Evolutionary conservation across 805 yeast genomes (phyloP).

Genomic region (Metschnikowia noctiluminum): DNA sequence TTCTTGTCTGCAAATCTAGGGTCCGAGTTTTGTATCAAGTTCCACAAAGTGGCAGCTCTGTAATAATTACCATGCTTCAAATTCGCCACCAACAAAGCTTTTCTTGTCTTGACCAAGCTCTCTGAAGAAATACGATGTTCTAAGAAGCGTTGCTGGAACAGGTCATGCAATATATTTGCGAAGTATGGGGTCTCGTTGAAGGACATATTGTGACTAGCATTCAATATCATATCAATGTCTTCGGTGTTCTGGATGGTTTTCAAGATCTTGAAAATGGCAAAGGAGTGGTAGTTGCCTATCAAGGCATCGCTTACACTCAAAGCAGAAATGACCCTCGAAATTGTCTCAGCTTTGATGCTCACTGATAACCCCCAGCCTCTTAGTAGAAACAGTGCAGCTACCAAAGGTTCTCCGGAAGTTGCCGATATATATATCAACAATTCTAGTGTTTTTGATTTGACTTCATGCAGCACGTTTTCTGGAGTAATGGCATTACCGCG

Average conservation of each 20-base stretch:
- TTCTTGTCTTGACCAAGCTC: not conserved
- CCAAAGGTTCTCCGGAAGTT: conserved; percentile 11
- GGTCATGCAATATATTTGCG: conserved; percentile 18
- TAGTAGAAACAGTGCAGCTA: conserved; percentile 12
- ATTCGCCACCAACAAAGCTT: conserved; percentile 13
- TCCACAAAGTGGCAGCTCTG: conserved; percentile 21
- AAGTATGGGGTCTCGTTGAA: conserved; percentile 14
- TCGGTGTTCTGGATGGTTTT: not conserved
- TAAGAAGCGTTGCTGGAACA: not conserved
- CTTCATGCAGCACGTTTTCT: not conserved
- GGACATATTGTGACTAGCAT: conserved; percentile 12
- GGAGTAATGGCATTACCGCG: not conserved
- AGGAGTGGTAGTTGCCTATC: conserved; percentile 12
- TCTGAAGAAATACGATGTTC: not conserved
- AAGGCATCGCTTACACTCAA: conserved; percentile 10
- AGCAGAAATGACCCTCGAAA: conserved; percentile 8
- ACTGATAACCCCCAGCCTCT: not conserved
- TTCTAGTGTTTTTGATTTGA: not conserved
- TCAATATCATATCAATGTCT: conserved; percentile 1
- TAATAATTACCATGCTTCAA: conserved; percentile 12
- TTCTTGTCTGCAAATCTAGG: conserved; percentile 6
- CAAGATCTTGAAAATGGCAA: conserved; percentile 11
- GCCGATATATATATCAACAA: conserved; percentile 2
- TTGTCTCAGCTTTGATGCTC: conserved; percentile 3
- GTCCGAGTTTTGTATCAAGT: not conserved